Evolutionary conservation across 1,139 yeast species (phyloP).

Genomic region (Yamadazyma epiphylla): DNA sequence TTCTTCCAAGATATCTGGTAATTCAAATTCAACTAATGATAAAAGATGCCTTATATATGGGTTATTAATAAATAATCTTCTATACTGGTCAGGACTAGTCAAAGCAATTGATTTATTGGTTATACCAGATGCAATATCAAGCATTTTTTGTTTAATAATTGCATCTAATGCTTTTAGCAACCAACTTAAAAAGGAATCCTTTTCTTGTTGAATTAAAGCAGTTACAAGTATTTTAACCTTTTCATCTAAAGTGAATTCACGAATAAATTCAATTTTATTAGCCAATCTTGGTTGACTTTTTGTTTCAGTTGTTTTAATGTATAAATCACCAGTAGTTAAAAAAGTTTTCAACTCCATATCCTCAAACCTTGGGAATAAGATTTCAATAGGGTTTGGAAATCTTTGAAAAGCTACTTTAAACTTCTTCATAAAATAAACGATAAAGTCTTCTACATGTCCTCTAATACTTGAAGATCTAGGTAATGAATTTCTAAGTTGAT

Average conservation of each 20-base stretch:
- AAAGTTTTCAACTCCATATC: slow-evolving; percentile 35
- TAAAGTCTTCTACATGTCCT: slow-evolving; percentile 61
- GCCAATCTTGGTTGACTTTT: slow-evolving; percentile 25
- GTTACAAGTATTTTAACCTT: slow-evolving; percentile 47
- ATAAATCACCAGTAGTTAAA: slow-evolving; percentile 51
- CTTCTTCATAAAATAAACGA: slow-evolving; percentile 63
- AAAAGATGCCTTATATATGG: slow-evolving; percentile 33
- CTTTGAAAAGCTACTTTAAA: slow-evolving; percentile 47
- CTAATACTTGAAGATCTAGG: slow-evolving; percentile 40
- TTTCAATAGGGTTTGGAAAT: slow-evolving; percentile 63
- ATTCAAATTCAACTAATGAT: slow-evolving; percentile 30
- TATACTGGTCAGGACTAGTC: slow-evolving; percentile 13
- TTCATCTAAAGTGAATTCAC: slow-evolving; percentile 30
- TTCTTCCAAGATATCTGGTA: slow-evolving; percentile 34
- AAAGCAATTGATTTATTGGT: slow-evolving; percentile 4
- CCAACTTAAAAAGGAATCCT: slow-evolving; percentile 39
- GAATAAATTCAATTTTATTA: slow-evolving; percentile 34
- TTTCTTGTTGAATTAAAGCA: slow-evolving; percentile 44
- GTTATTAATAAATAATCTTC: slow-evolving; percentile 31
- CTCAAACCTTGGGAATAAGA: slow-evolving; percentile 63
- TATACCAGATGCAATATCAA: slow-evolving; percentile 5
- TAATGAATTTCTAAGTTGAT: slow-evolving; percentile 26
- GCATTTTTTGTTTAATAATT: slow-evolving; percentile 19
- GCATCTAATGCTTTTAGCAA: slow-evolving; percentile 34
- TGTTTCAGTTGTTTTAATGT: slow-evolving; percentile 17